Conservation (phyloP, 306 rosid species). For the Phaseolus lunatus region DNA sequence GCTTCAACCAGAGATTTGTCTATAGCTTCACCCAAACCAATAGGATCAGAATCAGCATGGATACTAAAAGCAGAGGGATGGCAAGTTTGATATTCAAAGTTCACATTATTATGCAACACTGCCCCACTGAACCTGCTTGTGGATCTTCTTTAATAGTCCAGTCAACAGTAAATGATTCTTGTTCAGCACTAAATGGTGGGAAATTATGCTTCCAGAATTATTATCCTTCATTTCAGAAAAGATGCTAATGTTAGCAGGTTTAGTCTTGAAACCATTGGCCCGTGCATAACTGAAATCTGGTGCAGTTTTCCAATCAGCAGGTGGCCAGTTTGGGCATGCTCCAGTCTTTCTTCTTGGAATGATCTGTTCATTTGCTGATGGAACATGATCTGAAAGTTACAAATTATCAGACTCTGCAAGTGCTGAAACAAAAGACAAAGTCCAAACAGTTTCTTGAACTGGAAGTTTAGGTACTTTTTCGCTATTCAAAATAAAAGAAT, state of each 20-base stretch:
- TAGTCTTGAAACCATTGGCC: slow-evolving; percentile 63
- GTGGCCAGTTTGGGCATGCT: slow-evolving; percentile 68
- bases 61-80: slow-evolving; percentile 40
- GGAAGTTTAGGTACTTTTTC: slow-evolving; percentile 76
- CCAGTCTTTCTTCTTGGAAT: slow-evolving; percentile 58
- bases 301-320: slow-evolving; percentile 86
- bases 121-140: slow-evolving; percentile 45
- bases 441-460: slow-evolving; percentile 80
- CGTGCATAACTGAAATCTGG: slow-evolving; percentile 77
- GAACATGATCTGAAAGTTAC: slow-evolving; percentile 42
- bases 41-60: slow-evolving; percentile 40
- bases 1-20: slow-evolving; percentile 33
- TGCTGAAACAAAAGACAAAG: slow-evolving; percentile 53
- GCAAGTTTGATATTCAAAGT: slow-evolving; percentile 49
- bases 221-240: slow-evolving; percentile 46
- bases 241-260: slow-evolving; percentile 51
- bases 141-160: slow-evolving; percentile 56
- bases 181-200: slow-evolving; percentile 53
- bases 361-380: slow-evolving; percentile 49
- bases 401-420: slow-evolving; percentile 46
- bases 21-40: slow-evolving; percentile 29
- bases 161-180: slow-evolving; percentile 51
- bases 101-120: slow-evolving; percentile 46
- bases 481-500: slow-evolving; percentile 68
- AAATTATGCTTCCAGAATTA: slow-evolving; percentile 42